Evolutionary conservation across 2,329 filamentous ascomycete species (phyloP).

Genomic region (Elsinoe perseae): DNA sequence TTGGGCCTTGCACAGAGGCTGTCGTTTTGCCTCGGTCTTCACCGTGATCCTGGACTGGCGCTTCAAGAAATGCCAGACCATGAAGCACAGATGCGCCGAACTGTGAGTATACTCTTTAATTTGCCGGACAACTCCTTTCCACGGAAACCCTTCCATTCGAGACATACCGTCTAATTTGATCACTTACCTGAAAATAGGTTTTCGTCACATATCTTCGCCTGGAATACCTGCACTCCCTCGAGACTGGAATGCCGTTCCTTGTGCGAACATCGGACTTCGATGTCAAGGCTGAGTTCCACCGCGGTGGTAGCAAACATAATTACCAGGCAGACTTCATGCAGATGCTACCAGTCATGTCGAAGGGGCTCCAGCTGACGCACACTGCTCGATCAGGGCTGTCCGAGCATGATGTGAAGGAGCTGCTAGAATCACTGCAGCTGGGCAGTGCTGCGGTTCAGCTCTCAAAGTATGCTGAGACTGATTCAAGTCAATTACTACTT

Average conservation of each 20-base stretch:
- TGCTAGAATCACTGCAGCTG: background rate
- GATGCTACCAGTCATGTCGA: background rate
- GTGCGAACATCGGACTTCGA: constrained; percentile 3
- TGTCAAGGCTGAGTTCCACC: background rate
- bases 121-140: background rate
- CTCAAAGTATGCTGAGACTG: background rate
- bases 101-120: background rate
- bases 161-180: background rate
- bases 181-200: background rate
- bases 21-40: background rate
- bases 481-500: background rate
- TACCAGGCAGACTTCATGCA: constrained; percentile 9
- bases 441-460: background rate
- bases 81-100: background rate
- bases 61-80: background rate
- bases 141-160: too few relatives aligned
- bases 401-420: background rate
- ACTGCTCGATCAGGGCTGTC: background rate
- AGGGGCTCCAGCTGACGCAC: background rate
- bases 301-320: background rate
- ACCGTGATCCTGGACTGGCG: constrained; percentile 1
- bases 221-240: constrained; percentile 1
- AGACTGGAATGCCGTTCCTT: constrained; percentile 6
- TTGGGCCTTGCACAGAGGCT: background rate
- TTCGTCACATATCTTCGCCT: constrained; percentile 4